phyloP scores from a whole-genome alignment of 257 asterid genomes.

The Perilla frutescens region DNA sequence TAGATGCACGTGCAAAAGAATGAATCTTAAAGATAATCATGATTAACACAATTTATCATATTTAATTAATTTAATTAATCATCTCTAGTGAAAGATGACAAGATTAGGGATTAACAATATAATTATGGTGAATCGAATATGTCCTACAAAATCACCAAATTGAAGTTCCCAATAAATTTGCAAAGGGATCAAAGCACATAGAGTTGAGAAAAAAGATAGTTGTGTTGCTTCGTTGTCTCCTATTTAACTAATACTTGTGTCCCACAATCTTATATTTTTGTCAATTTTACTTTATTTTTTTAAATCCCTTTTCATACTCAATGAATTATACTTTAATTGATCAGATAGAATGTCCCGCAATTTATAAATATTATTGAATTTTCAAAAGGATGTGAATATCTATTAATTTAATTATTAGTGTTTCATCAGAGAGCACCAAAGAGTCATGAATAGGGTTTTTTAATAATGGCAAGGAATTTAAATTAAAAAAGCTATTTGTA shows the following conservation, averaged over 20 bases:
- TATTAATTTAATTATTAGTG: conserved; percentile 9
- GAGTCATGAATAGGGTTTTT: conserved; percentile 17
- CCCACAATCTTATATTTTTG: conserved; percentile 40
- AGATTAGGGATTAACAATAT: conserved; percentile 14
- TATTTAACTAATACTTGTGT: conserved; percentile 26
- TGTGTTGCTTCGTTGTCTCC: conserved; percentile 46
- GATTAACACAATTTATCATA: not conserved
- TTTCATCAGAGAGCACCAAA: conserved; percentile 26
- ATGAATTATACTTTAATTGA: conserved; percentile 29
- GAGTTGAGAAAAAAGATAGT: conserved; percentile 34
- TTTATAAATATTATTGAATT: conserved; percentile 24
- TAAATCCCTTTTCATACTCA: conserved; percentile 26
- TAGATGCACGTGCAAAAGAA: not conserved
- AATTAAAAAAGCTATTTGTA: conserved; percentile 1
- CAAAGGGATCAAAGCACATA: conserved; percentile 35
- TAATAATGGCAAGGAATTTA: conserved; percentile 10
- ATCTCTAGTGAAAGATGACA: conserved; percentile 24
- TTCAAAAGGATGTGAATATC: conserved; percentile 13
- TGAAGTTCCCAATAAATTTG: conserved; percentile 39
- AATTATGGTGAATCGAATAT: conserved; percentile 5
- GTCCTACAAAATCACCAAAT: conserved; percentile 32
- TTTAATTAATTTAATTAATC: not conserved
- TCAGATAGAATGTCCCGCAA: conserved; percentile 6
- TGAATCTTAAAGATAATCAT: not conserved
- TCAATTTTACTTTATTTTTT: not conserved